Evolutionary conservation across 305 asterid species (phyloP), one percentile per base, ranked within the genome.

Genomic region (Andrographis paniculata): DNA sequence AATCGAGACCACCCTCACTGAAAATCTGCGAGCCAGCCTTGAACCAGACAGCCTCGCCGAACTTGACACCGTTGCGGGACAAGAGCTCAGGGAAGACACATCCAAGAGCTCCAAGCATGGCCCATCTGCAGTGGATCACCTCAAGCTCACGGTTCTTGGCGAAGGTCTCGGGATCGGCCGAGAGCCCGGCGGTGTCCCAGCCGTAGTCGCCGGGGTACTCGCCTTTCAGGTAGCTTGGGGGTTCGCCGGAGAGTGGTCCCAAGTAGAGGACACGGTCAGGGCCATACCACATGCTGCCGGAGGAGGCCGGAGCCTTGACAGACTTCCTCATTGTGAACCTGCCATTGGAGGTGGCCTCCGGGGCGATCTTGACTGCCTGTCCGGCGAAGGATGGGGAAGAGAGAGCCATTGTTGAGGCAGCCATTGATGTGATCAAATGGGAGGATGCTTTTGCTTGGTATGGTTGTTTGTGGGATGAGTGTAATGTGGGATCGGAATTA

Each of bases 81-180:
- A 73, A 52, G 1, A 77, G 78, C 76, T 77, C 81, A 2, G 78
- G 85, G 76, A 73, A 77, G 41, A 73, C 74, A 24, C 80, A 72
- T 9, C 85, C 84, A 4, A 76, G 77, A 31, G 84, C 84, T 41
- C 84, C 84, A 18, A 76, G 79, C 82, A 75, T 75, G 40, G 82
- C 82, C 82, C 83, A 75, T 20, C 83, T 50, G 38, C 60, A 42
- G 73, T 72, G 78, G 77, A 76, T 76, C 56, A 76, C 84, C 48
- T 76, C 84, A 1, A 76, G 64, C 9, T 76, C 79, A 5, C 75
- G 71, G 71, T 71, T 75, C 71, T 68, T 75, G 61, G 78, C 67
- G 30, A 75, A 75, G 49, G 78, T 67, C 43, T 75, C 77, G 0
- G 75, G 81, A 61, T 74, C 81, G 28, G 81, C 81, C 1, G 80